These are phyloP conservation scores for Jaenimonas drosophilae DNA, from an alignment of 208 protist species.

Conservation along the genomic window DNA sequence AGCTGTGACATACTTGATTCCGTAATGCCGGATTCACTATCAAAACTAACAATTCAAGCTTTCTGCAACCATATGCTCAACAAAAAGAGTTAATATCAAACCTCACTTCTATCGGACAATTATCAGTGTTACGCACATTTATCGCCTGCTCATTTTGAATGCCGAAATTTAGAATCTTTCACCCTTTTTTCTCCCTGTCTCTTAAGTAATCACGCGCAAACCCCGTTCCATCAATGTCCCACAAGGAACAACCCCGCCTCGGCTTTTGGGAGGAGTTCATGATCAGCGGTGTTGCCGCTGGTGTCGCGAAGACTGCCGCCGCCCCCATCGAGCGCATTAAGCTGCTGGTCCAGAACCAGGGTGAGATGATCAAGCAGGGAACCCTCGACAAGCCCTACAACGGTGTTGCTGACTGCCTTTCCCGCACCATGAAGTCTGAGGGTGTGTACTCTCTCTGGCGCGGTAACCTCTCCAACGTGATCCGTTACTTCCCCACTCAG, in stretches of 20 bases:
- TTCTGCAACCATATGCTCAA: conserved; percentile 32
- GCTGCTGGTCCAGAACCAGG: conserved; percentile 92
- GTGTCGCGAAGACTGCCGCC: conserved; percentile 88
- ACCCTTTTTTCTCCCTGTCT: not conserved
- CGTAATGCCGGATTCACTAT: conserved; percentile 24
- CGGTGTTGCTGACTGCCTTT: conserved; percentile 94
- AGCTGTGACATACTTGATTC: conserved; percentile 30
- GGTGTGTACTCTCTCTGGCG: conserved; percentile 94
- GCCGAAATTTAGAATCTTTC: not conserved
- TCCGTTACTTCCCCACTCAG: conserved; percentile 98
- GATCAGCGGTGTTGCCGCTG: conserved; percentile 66
- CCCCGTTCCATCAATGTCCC: not conserved
- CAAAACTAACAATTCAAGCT: conserved; percentile 39
- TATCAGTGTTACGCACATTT: not conserved
- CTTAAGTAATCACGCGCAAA: not conserved
- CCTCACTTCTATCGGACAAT: no score
- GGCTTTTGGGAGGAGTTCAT: conserved; percentile 74
- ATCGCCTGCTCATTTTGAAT: not conserved
- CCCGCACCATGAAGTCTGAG: conserved; percentile 87
- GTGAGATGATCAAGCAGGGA: conserved; percentile 74
- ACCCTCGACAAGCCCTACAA: conserved; percentile 82
- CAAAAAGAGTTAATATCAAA: conserved; percentile 9
- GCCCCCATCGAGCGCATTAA: conserved; percentile 96
- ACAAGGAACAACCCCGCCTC: conserved; percentile 16
- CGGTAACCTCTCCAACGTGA: conserved; percentile 95